Evolutionary conservation across 176 grass and related monocot species (phyloP), one percentile per base, ranked within the genome.

Genomic region (Guadua angustifolia): DNA sequence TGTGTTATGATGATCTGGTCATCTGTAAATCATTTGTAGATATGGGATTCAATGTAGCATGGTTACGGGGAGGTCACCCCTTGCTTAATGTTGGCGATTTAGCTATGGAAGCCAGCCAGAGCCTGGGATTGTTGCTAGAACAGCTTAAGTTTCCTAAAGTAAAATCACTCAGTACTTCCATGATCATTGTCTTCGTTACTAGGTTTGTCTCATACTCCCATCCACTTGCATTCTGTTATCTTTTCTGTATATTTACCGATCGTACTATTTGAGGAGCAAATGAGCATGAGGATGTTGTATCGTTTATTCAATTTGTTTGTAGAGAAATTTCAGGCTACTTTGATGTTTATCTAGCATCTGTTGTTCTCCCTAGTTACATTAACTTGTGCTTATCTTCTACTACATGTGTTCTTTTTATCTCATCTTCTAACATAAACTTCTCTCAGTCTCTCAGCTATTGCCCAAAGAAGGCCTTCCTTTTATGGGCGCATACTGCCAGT

Each of bases 71-170:
- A 78, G 95, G 95, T 57, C 95, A 98, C 85, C 84, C 95, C 84
- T 76, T 95, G 71, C 95, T 98, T 84, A 90, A 89, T 82, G 64
- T 95, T 69, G 80, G 92, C 79, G 95, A 98, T 72, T 78, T 98
- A 80, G 87, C 95, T 50, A 90, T 91, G 87, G 92, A 98, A 88
- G 95, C 95, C 58, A 95, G 89, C 84, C 95, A 98, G 79, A 95
- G 79, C 84, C 90, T 98, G 18, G 92, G 95, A 84, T 84, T 91
- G 77, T 90, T 95, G 72, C 91, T 98, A 64, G 95, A 98, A 66
- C 92, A 98, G 62, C 92, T 98, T 60, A 93, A 92, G 71, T 83
- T 82, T 79, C 95, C 87, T 82, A 92, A 93, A 93, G 83, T 95
- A 79, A 95, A 91, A 86, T 90, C 77, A 72, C 92, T 98, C 80